phyloP scores from a whole-genome alignment of 306 rosid species.

The Hippophae tibetana region DNA sequence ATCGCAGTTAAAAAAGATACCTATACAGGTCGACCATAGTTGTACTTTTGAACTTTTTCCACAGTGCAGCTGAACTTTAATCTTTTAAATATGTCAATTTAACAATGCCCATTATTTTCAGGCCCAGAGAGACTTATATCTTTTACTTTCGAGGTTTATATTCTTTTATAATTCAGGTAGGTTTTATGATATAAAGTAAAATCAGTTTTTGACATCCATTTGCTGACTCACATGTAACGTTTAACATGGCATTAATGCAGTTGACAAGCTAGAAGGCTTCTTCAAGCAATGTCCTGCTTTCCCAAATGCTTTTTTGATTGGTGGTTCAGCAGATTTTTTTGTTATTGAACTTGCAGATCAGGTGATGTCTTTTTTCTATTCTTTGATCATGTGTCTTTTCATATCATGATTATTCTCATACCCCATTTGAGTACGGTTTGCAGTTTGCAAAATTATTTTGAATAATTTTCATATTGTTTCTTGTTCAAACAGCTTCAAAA shows the following conservation, averaged over 20 bases:
- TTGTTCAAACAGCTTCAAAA: slow-evolving; percentile 59
- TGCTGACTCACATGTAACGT: slow-evolving; percentile 17
- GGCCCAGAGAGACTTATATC: slow-evolving; percentile 92
- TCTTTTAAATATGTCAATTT: not conserved
- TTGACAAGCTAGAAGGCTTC: slow-evolving; percentile 64
- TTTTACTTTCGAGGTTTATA: slow-evolving; percentile 82
- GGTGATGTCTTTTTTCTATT: slow-evolving; percentile 25
- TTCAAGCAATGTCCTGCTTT: slow-evolving; percentile 66
- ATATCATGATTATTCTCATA: not conserved
- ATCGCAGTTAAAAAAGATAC: slow-evolving; percentile 49
- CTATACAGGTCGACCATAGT: slow-evolving; percentile 32
- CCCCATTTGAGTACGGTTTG: not conserved
- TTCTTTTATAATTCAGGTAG: slow-evolving; percentile 80
- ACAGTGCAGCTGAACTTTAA: too few species aligned
- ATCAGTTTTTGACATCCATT: slow-evolving; percentile 15
- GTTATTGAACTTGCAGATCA: slow-evolving; percentile 90
- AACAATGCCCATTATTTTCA: slow-evolving; percentile 28
- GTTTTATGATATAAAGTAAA: slow-evolving; percentile 15
- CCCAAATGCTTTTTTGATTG: slow-evolving; percentile 75
- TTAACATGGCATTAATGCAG: slow-evolving; percentile 33
- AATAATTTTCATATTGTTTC: slow-evolving; percentile 13
- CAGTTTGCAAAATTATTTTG: not conserved
- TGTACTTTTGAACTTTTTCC: not conserved
- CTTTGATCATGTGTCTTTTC: too few species aligned
- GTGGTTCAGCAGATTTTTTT: slow-evolving; percentile 75